Conservation (phyloP, 139 green algal genomes). For the Volvox reticuliferus region DNA sequence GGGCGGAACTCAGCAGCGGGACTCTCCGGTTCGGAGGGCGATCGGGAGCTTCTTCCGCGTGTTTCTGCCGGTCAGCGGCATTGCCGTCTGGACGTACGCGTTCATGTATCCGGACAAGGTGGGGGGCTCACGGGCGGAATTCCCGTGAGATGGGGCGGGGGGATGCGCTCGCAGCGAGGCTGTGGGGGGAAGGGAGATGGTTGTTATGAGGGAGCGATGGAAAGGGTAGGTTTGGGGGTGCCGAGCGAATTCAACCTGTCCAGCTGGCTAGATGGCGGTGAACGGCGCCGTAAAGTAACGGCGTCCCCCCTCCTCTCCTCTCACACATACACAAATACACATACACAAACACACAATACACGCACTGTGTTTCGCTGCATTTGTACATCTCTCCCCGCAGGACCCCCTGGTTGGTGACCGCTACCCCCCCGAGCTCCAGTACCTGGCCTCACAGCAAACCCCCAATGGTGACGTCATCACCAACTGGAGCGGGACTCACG, state of each 20-base stretch:
- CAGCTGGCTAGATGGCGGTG: too few relatives aligned
- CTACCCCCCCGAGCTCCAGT: conserved; percentile 58
- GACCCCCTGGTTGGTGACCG: conserved; percentile 44
- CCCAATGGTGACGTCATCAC: conserved; percentile 57
- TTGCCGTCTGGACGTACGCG: conserved; percentile 35
- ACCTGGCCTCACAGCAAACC: conserved; percentile 53
- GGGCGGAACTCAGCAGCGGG: neutral
- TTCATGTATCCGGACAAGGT: conserved; percentile 58
- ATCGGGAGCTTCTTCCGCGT: conserved; percentile 42
- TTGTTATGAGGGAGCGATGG: too few relatives aligned
- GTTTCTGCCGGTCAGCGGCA: conserved; percentile 53
- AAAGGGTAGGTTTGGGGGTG: neutral
- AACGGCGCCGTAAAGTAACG: too few relatives aligned
- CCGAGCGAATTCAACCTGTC: too few relatives aligned
- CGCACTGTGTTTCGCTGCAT: too few relatives aligned
- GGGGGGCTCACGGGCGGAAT: neutral
- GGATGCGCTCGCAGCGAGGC: neutral
- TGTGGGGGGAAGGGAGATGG: neutral
- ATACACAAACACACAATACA: too few relatives aligned
- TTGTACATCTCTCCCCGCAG: conserved; percentile 1
- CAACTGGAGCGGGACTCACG: conserved; percentile 98
- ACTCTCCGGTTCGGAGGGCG: neutral
- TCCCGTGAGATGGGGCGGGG: neutral
- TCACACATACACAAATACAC: too few relatives aligned
- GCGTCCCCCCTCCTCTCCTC: too few relatives aligned